These are phyloP conservation scores for Cladosporium colombiae DNA, from an alignment of 2,329 filamentous ascomycete species.

Conservation along the genomic window DNA sequence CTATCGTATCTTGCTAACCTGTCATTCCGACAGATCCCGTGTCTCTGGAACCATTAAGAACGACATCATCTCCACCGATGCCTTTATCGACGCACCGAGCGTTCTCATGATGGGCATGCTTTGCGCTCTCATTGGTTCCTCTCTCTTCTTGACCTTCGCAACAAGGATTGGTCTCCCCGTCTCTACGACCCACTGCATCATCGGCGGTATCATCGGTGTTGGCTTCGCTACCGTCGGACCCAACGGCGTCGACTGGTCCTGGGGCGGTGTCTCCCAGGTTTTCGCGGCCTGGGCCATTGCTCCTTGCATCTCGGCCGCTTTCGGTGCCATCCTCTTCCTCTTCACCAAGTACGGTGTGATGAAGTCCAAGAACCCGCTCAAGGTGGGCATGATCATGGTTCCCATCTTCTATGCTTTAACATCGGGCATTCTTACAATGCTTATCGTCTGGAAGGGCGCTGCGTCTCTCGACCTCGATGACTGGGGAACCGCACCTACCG, in stretches of 20 bases:
- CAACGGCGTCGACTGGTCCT: conserved; percentile 58
- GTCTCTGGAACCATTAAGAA: conserved; percentile 51
- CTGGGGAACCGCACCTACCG: conserved; percentile 42
- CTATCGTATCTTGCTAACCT: neutral
- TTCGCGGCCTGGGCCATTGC: conserved; percentile 65
- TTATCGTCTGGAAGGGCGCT: conserved; percentile 45
- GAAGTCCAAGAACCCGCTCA: conserved; percentile 54
- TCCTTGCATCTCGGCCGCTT: conserved; percentile 56
- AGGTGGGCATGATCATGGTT: conserved; percentile 54
- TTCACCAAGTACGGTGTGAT: conserved; percentile 60
- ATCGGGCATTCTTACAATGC: conserved; percentile 53
- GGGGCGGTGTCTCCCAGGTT: conserved; percentile 60
- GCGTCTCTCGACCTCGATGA: conserved; percentile 52
- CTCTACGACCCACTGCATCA: conserved; percentile 57
- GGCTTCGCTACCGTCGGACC: conserved; percentile 55
- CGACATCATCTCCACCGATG: conserved; percentile 48
- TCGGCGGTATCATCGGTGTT: conserved; percentile 40
- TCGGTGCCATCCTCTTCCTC: conserved; percentile 57
- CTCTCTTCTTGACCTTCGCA: conserved; percentile 55
- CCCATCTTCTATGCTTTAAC: conserved; percentile 62
- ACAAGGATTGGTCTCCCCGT: conserved; percentile 56
- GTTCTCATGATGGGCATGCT: conserved; percentile 58
- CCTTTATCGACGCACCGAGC: conserved; percentile 48
- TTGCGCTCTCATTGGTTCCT: conserved; percentile 54
- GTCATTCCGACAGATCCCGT: conserved; percentile 33